These are phyloP conservation scores for Echeveria elegans DNA, from an alignment of 164 flowering plant genomes.

Conservation along the genomic window DNA sequence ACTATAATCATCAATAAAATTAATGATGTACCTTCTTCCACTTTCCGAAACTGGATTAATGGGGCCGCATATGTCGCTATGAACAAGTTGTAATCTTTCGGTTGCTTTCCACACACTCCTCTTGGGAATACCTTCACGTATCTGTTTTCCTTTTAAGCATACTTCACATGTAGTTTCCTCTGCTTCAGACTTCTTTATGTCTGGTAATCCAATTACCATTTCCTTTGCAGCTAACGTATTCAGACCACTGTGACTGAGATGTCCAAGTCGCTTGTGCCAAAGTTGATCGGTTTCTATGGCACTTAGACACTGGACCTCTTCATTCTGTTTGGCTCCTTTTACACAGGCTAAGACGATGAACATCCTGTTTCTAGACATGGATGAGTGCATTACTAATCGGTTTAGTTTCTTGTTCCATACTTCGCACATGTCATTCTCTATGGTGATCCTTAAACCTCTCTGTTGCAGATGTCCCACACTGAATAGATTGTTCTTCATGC, in stretches of 20 bases:
- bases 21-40: not conserved
- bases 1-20: constrained; percentile 3
- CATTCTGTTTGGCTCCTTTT: too few species aligned
- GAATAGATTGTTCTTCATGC: not conserved
- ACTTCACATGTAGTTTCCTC: not conserved
- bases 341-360: not conserved
- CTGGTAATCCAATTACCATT: not conserved
- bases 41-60: not conserved
- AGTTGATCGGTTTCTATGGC: not conserved
- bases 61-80: constrained; percentile 3
- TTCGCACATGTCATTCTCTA: too few species aligned
- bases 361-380: not conserved
- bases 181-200: not conserved
- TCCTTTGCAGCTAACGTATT: not conserved
- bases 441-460: too few species aligned
- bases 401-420: too few species aligned
- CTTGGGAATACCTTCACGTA: not conserved
- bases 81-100: not conserved
- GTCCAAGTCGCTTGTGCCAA: not conserved
- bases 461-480: not conserved
- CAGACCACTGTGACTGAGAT: not conserved
- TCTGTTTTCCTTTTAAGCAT: not conserved
- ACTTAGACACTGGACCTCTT: not conserved
- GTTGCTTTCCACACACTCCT: not conserved
- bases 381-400: too few species aligned